phyloP scores from a whole-genome alignment of 176 grass and related monocot genomes.

The Rhynchospora pubera region DNA sequence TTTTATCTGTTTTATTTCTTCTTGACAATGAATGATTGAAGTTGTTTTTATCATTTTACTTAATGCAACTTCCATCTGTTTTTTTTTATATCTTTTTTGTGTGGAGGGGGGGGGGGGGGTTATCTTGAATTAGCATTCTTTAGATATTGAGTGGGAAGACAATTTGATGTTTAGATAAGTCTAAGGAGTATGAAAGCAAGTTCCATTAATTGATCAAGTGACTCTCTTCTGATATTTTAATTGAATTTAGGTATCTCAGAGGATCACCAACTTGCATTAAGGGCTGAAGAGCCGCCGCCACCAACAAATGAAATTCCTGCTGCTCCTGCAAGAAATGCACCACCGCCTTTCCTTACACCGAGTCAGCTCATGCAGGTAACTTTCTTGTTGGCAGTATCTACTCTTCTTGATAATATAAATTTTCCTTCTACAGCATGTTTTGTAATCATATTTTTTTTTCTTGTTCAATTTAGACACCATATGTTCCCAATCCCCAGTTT shows the following conservation, averaged over 20 bases:
- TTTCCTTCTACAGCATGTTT: neutral
- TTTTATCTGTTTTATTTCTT: neutral
- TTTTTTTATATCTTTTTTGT: neutral
- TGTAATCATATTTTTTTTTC: slow-evolving; percentile 11
- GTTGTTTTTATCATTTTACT: too few species aligned
- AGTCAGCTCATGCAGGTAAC: slow-evolving; percentile 73
- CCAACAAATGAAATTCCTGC: slow-evolving; percentile 45
- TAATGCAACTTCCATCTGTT: too few species aligned
- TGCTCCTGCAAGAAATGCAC: slow-evolving; percentile 43
- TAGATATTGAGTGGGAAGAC: neutral
- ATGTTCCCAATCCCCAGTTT: slow-evolving; percentile 51
- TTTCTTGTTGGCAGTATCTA: neutral
- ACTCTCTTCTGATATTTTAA: slow-evolving; percentile 11
- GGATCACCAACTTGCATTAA: slow-evolving; percentile 41
- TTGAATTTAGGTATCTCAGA: slow-evolving; percentile 40
- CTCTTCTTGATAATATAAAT: neutral
- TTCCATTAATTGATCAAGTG: neutral
- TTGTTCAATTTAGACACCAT: slow-evolving; percentile 47
- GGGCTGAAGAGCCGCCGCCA: slow-evolving; percentile 30
- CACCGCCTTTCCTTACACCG: slow-evolving; percentile 57
- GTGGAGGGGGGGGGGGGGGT: neutral
- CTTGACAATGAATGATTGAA: neutral
- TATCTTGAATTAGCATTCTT: neutral
- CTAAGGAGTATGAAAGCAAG: neutral
- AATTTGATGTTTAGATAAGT: neutral